phyloP scores from a whole-genome alignment of 176 grass and related monocot genomes.

The Carex cristatella region DNA sequence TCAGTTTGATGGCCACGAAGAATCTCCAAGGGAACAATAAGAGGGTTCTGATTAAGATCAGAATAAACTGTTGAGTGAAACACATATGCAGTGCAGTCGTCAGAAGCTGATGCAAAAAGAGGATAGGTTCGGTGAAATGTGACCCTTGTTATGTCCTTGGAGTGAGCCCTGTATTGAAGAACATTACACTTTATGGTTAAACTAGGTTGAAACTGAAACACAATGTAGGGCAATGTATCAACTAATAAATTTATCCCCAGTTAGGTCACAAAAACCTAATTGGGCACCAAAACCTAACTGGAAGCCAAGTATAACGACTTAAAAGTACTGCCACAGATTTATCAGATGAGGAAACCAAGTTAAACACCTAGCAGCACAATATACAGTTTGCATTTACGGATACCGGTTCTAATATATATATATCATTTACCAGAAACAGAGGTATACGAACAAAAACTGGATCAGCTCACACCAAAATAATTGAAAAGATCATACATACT shows the following conservation, averaged over 20 bases:
- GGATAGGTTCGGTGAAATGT: slow-evolving; percentile 72
- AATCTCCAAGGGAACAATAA: slow-evolving; percentile 95
- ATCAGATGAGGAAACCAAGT: neutral
- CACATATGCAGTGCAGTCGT: slow-evolving; percentile 82
- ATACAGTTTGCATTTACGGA: neutral
- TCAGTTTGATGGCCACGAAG: slow-evolving; percentile 58
- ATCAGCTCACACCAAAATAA: neutral
- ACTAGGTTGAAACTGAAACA: neutral
- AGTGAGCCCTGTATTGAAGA: slow-evolving; percentile 54
- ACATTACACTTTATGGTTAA: neutral
- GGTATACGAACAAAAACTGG: neutral
- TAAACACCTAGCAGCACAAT: neutral
- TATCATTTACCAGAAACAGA: neutral
- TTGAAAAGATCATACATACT: slow-evolving; percentile 34
- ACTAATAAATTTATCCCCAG: no score
- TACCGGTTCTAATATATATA: neutral
- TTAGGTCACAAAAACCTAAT: no score
- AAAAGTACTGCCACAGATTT: neutral
- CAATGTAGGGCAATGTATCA: neutral
- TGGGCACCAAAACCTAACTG: neutral
- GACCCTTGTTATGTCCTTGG: slow-evolving; percentile 82
- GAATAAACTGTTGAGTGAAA: slow-evolving; percentile 96
- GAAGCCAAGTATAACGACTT: neutral
- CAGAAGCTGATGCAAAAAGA: slow-evolving; percentile 80
- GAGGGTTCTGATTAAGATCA: slow-evolving; percentile 92